Evolutionary conservation across 176 grass and related monocot species (phyloP).

Genomic region (Lolium multiflorum): DNA sequence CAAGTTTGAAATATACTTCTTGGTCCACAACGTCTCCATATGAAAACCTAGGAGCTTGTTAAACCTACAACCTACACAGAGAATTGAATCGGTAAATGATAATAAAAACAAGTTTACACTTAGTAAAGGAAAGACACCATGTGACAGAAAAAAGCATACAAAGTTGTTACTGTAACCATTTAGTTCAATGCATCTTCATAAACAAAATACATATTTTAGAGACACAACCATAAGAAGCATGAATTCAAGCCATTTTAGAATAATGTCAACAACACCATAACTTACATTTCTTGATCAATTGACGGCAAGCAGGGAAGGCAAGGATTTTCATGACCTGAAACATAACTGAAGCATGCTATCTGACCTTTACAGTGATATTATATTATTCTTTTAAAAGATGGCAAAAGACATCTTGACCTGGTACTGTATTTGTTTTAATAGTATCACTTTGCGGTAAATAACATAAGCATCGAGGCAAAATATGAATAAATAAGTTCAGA

Average conservation of each 20-base stretch:
- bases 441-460: too few relatives aligned
- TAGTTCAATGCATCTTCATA: background rate
- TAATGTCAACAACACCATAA: background rate
- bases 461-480: too few relatives aligned
- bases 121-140: background rate
- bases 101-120: slow-evolving; percentile 9
- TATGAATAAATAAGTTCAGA: too few relatives aligned
- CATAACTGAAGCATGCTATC: too few relatives aligned
- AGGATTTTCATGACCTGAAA: too few relatives aligned
- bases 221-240: slow-evolving; percentile 16
- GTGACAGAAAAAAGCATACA: background rate
- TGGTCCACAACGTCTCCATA: background rate
- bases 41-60: slow-evolving; percentile 71
- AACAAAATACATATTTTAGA: slow-evolving; percentile 19
- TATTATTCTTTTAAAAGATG: too few relatives aligned
- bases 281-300: too few relatives aligned
- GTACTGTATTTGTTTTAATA: too few relatives aligned
- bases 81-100: slow-evolving; percentile 5
- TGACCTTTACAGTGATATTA: too few relatives aligned
- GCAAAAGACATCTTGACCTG: too few relatives aligned
- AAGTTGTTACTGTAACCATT: slow-evolving; percentile 17
- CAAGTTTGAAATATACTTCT: too few relatives aligned
- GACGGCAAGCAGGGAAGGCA: too few relatives aligned
- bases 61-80: slow-evolving; percentile 87
- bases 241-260: background rate